Percentiles rank a stretch among this genome's conserved stretches.
These are phyloP conservation scores for Eremothecium cymbalariae DNA, from an alignment of 1,139 yeast species.

Conservation along the genomic window DNA sequence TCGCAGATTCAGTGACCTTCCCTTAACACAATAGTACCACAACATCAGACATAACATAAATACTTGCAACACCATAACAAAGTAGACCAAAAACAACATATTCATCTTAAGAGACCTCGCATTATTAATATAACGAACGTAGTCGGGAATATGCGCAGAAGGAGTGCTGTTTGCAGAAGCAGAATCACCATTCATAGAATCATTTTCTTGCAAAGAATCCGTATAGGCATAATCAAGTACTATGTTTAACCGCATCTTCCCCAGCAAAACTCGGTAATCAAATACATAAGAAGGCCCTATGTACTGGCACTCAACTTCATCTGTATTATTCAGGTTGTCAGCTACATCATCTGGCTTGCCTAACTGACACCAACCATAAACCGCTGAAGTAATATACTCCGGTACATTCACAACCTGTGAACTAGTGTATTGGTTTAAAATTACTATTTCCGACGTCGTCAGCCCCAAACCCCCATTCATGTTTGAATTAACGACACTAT, in stretches of 20 bases:
- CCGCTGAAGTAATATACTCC: conserved; percentile 20
- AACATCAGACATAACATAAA: conserved; percentile 14
- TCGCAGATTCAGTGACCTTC: conserved; percentile 16
- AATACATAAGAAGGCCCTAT: conserved; percentile 21
- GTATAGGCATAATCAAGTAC: conserved; percentile 28
- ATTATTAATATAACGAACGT: conserved; percentile 13
- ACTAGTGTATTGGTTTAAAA: conserved; percentile 24
- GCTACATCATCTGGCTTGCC: conserved; percentile 4
- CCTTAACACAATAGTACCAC: conserved; percentile 26
- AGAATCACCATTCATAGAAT: no score
- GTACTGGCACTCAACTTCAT: conserved; percentile 13
- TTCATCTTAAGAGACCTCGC: conserved; percentile 13
- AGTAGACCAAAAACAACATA: conserved; percentile 18
- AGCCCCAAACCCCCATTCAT: conserved; percentile 28
- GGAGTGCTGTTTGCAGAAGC: no score
- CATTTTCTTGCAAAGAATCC: no score
- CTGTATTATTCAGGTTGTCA: conserved; percentile 13
- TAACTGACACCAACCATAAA: conserved; percentile 24
- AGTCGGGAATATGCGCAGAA: conserved; percentile 5
- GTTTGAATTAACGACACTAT: conserved; percentile 20
- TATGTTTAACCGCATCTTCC: conserved; percentile 23
- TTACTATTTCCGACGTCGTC: conserved; percentile 28
- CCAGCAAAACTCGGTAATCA: conserved; percentile 24
- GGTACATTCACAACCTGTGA: conserved; percentile 24
- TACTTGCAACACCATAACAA: conserved; percentile 14